Base-by-base conservation (phyloP, 1,284 basidiomycete species). In the Tilletiopsis washingtonensis region DNA sequence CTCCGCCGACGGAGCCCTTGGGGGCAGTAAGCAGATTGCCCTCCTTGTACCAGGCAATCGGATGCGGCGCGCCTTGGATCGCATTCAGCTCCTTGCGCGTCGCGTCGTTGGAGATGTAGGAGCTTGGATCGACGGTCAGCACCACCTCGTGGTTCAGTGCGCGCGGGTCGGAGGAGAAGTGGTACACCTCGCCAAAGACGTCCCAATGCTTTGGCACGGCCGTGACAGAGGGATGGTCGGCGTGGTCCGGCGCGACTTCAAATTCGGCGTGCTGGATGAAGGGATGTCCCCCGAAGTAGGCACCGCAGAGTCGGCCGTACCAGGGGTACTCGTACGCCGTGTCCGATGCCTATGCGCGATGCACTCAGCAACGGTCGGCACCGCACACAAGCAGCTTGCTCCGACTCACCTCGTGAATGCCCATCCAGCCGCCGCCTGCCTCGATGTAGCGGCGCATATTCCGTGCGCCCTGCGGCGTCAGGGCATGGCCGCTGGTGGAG, bases 31-130 rank as follows among this genome's bases (percentile, higher is more conserved):
- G 53, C 20, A 61, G 56, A 6, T 58, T 38, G 39, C 62, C 64
- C 40, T 67, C 63, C 45, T 56, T 58, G 53, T 56, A 67, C 64
- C 64, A 67, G 4, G 63, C 63, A 17, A 67, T 59, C n/a, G 64
- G 62, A 42, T 67, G 64, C 4, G 54, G 53, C 4, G 42, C 44
- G 21, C 64, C 64, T 40, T 65, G 57, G 24, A 54, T 44, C 5
- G 32, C 36, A 12, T 53, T 53, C 4, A 59, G 53, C 26, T 65
- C 48, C 12, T 21, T 38, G 15, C 32, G 39, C 3, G 59, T 44
- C 43, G 57, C 48, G 19, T 61, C 62, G 3, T 54, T 53, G 25
- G 64, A 61, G 1, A 45, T 6, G 47, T 63, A 65, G 25, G 58
- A 54, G 11, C 29, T 40, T 11, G 62, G 47, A 39, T 65, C 54